These are phyloP conservation scores for Lactifluus piperatus DNA, from an alignment of 768 basidiomycete species.

Conservation along the genomic window DNA sequence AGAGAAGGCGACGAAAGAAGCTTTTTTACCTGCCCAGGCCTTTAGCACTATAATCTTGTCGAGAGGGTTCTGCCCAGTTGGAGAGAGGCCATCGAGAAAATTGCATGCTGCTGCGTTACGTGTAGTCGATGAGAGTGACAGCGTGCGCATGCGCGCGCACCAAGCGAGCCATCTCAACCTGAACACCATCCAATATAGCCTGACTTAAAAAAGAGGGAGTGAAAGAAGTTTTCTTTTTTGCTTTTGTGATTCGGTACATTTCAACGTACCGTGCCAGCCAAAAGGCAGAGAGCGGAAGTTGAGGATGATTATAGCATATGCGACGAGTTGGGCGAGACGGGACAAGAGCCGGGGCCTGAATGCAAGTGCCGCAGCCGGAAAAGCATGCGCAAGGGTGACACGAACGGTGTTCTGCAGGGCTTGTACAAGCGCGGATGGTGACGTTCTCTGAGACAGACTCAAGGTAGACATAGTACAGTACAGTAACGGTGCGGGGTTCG, in stretches of 20 bases:
- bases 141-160: constrained; percentile 1
- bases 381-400: background rate
- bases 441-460: background rate
- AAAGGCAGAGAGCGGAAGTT: constrained; percentile 12
- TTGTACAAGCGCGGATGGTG: background rate
- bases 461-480: background rate
- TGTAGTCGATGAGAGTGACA: constrained; percentile 1
- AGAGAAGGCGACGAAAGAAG: too few relatives aligned
- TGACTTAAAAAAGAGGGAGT: background rate
- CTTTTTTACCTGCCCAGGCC: constrained; percentile 21
- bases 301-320: background rate
- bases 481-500: too few relatives aligned
- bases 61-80: constrained; percentile 22
- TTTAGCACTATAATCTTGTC: constrained; percentile 15
- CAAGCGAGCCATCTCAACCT: background rate
- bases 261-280: constrained; percentile 19
- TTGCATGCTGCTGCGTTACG: background rate
- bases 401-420: background rate
- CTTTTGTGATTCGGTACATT: background rate
- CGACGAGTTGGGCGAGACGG: constrained; percentile 3
- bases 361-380: background rate
- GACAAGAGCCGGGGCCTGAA: constrained; percentile 5
- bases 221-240: too few relatives aligned
- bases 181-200: constrained; percentile 6
- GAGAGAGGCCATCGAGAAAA: constrained; percentile 17